phyloP scores from a whole-genome alignment of 371 early-diverging fungal genomes.

The Capniomyces stellatus region DNA sequence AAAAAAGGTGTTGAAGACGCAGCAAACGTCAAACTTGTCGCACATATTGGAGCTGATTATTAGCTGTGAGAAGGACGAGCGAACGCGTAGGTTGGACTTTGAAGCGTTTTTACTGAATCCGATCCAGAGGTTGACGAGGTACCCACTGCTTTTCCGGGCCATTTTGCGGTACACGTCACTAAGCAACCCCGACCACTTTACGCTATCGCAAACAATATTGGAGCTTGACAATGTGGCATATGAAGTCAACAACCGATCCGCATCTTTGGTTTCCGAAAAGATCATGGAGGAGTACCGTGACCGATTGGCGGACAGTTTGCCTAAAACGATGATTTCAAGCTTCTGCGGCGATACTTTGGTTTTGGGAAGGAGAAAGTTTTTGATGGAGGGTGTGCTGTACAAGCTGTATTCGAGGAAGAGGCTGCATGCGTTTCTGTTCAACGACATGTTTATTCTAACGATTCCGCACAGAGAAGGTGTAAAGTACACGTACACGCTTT shows the following conservation, averaged over 20 bases:
- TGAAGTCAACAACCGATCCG: slow-evolving; percentile 59
- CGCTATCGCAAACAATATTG: slow-evolving; percentile 45
- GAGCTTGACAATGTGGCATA: slow-evolving; percentile 48
- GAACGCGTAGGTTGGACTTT: slow-evolving; percentile 63
- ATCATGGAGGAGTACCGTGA: slow-evolving; percentile 50
- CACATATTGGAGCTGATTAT: slow-evolving; percentile 37
- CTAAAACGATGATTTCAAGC: slow-evolving; percentile 12
- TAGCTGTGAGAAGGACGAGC: slow-evolving; percentile 37
- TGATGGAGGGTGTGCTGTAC: slow-evolving; percentile 60
- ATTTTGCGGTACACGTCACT: slow-evolving; percentile 69
- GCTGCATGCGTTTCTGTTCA: slow-evolving; percentile 69
- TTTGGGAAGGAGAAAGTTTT: slow-evolving; percentile 45
- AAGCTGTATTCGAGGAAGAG: slow-evolving; percentile 73
- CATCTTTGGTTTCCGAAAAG: slow-evolving; percentile 48
- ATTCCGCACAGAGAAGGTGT: slow-evolving; percentile 16
- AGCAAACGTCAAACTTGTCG: slow-evolving; percentile 3
- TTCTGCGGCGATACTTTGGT: slow-evolving; percentile 37
- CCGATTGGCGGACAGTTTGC: slow-evolving; percentile 29
- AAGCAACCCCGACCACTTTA: slow-evolving; percentile 55
- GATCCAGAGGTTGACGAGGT: slow-evolving; percentile 84
- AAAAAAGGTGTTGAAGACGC: slow-evolving; percentile 11
- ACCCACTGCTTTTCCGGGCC: slow-evolving; percentile 72
- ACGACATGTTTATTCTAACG: slow-evolving; percentile 61
- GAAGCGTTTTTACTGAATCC: slow-evolving; percentile 77
- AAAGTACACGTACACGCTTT: slow-evolving; percentile 15